Percentiles rank a stretch among this genome's conserved stretches.
These are phyloP conservation scores for Vitis riparia DNA, from an alignment of 164 flowering plant species.

Conservation along the genomic window DNA sequence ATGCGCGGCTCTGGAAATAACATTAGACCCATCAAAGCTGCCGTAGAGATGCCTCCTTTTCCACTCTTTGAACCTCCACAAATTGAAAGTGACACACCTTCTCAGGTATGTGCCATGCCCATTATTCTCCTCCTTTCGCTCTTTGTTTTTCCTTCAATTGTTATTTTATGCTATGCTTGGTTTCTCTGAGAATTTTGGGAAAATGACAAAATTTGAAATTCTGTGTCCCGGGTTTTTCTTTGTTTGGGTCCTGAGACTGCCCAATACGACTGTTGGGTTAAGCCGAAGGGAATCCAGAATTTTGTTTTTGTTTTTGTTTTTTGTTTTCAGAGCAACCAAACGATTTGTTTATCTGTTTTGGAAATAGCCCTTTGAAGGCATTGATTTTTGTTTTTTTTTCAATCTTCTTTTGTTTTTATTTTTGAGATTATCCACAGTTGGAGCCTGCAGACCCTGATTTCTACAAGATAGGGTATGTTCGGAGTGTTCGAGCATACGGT, in stretches of 20 bases:
- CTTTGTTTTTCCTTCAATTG: background rate
- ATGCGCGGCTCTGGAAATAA: constrained; percentile 1
- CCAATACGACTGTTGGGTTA: too few relatives aligned
- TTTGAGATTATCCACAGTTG: constrained; percentile 36
- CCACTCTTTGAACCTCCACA: constrained; percentile 39
- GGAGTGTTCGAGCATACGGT: constrained; percentile 88
- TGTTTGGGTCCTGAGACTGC: background rate
- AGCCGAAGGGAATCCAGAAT: too few relatives aligned
- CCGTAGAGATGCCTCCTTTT: constrained; percentile 26
- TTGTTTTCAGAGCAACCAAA: too few relatives aligned
- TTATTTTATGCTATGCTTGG: background rate
- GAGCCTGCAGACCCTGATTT: constrained; percentile 95
- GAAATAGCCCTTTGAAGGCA: background rate
- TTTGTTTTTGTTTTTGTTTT: too few relatives aligned
- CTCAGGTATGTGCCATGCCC: constrained; percentile 24
- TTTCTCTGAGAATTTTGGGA: too few relatives aligned
- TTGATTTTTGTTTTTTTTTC: background rate
- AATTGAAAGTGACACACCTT: constrained; percentile 20
- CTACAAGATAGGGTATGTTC: constrained; percentile 83
- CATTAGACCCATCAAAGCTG: constrained; percentile 30
- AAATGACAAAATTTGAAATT: too few relatives aligned
- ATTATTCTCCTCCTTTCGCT: background rate
- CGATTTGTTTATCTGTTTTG: background rate
- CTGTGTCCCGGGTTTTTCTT: background rate
- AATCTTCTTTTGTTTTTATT: background rate